These are phyloP conservation scores for Fragosphaeria purpurea DNA, from an alignment of 2,329 filamentous ascomycete species.

Conservation along the genomic window DNA sequence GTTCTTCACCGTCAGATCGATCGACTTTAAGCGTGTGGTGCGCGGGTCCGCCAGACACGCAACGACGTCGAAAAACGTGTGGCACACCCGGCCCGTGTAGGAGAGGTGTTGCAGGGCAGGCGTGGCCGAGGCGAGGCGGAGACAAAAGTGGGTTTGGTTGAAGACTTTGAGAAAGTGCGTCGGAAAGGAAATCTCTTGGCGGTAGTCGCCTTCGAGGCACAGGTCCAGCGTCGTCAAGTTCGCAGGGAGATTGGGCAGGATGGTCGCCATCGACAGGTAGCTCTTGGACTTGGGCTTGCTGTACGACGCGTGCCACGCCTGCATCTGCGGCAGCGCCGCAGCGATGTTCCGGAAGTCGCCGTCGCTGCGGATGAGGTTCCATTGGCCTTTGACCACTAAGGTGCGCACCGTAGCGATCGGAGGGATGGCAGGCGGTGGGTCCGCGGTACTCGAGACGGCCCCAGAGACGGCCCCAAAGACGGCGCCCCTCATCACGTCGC, in stretches of 20 bases:
- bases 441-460: background rate
- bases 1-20: slow-evolving; percentile 66
- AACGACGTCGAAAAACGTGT: slow-evolving; percentile 54
- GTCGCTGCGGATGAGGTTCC: slow-evolving; percentile 60
- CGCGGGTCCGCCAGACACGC: slow-evolving; percentile 38
- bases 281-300: slow-evolving; percentile 66
- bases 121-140: slow-evolving; percentile 48
- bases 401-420: slow-evolving; percentile 49
- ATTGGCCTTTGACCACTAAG: slow-evolving; percentile 63
- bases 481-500: slow-evolving; percentile 5
- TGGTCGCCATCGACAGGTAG: slow-evolving; percentile 58
- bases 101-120: slow-evolving; percentile 56
- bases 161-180: slow-evolving; percentile 51
- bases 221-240: slow-evolving; percentile 55
- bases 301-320: slow-evolving; percentile 52
- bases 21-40: slow-evolving; percentile 46
- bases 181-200: slow-evolving; percentile 51
- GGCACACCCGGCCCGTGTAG: slow-evolving; percentile 64
- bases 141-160: slow-evolving; percentile 54
- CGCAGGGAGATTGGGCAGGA: slow-evolving; percentile 46
- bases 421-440: slow-evolving; percentile 15
- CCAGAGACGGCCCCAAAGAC: background rate
- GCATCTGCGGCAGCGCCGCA: slow-evolving; percentile 54
- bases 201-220: slow-evolving; percentile 62
- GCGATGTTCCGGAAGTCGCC: slow-evolving; percentile 54